A percentile compares a stretch with the other conserved stretches of the same genome.
Conservation (phyloP, 2,329 filamentous ascomycete species). For the Fusarium bulbicola region DNA sequence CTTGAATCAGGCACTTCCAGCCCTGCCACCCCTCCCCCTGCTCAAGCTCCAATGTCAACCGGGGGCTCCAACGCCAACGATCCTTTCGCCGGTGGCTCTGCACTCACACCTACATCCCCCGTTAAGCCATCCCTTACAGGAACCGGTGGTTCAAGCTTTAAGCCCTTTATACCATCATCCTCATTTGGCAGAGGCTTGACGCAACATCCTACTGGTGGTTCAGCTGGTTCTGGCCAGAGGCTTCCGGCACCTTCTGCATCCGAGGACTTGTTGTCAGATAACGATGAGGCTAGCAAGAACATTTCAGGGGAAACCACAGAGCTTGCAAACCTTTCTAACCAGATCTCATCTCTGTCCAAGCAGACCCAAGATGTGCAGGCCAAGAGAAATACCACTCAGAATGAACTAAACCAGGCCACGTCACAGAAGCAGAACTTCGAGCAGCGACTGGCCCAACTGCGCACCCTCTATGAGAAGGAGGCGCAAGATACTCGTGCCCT, state of each 20-base stretch:
- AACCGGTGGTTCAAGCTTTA: slow-evolving; percentile 68
- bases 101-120: slow-evolving; percentile 62
- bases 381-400: slow-evolving; percentile 81
- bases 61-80: slow-evolving; percentile 75
- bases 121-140: slow-evolving; percentile 58
- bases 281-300: slow-evolving; percentile 88
- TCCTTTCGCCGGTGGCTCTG: slow-evolving; percentile 66
- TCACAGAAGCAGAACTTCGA: slow-evolving; percentile 95
- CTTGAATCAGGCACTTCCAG: slow-evolving; percentile 73
- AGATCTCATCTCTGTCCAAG: slow-evolving; percentile 87
- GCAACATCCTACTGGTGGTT: slow-evolving; percentile 77
- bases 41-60: slow-evolving; percentile 72
- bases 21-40: slow-evolving; percentile 62
- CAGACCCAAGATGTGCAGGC: slow-evolving; percentile 94
- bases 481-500: slow-evolving; percentile 84
- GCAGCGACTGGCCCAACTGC: slow-evolving; percentile 83
- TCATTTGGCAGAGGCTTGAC: slow-evolving; percentile 88
- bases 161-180: slow-evolving; percentile 91
- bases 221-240: slow-evolving; percentile 44
- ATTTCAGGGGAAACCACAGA: slow-evolving; percentile 90
- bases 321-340: slow-evolving; percentile 94
- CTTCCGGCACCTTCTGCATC: slow-evolving; percentile 60
- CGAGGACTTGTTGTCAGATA: slow-evolving; percentile 91
- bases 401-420: slow-evolving; percentile 81
- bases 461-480: slow-evolving; percentile 91